phyloP scores from a whole-genome alignment of 2,329 filamentous ascomycete genomes.

The Pestalotiopsis sp. region DNA sequence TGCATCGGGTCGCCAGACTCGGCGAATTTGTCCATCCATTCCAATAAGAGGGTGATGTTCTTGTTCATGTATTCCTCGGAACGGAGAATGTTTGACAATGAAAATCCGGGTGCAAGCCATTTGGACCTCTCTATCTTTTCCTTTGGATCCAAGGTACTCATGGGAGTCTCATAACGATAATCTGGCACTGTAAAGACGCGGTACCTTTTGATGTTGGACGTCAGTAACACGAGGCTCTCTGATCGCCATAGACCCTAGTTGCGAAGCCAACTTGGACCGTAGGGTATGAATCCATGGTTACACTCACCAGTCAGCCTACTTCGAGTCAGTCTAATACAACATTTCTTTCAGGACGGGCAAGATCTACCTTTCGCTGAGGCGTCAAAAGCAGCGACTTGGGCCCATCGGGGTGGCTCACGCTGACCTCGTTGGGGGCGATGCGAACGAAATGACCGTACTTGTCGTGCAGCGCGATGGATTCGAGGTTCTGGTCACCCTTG shows the following conservation, averaged over 20 bases:
- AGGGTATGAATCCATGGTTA: neutral
- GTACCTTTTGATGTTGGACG: conserved; percentile 12
- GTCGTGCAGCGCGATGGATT: conserved; percentile 13
- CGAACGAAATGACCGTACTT: conserved; percentile 15
- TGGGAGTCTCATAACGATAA: conserved; percentile 15
- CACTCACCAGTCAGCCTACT: neutral
- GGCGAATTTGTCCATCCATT: conserved; percentile 11
- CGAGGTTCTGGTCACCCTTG: conserved; percentile 15
- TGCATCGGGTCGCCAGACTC: conserved; percentile 12
- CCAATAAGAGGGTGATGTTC: conserved; percentile 9
- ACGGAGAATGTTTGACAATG: conserved; percentile 31
- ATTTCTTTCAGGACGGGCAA: neutral
- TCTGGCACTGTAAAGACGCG: conserved; percentile 15
- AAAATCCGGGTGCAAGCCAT: conserved; percentile 10
- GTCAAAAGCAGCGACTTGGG: neutral
- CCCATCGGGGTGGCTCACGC: neutral
- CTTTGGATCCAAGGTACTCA: conserved; percentile 16
- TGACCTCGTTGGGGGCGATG: conserved; percentile 9
- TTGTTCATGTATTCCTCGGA: conserved; percentile 11
- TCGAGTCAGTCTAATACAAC: neutral
- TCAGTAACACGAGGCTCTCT: conserved; percentile 3
- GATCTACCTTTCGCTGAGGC: conserved; percentile 4
- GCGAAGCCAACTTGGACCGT: neutral
- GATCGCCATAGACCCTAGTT: neutral
- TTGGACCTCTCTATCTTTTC: conserved; percentile 15